Base-by-base conservation (phyloP, 257 asterid species). In the Linderniella brevidens region DNA sequence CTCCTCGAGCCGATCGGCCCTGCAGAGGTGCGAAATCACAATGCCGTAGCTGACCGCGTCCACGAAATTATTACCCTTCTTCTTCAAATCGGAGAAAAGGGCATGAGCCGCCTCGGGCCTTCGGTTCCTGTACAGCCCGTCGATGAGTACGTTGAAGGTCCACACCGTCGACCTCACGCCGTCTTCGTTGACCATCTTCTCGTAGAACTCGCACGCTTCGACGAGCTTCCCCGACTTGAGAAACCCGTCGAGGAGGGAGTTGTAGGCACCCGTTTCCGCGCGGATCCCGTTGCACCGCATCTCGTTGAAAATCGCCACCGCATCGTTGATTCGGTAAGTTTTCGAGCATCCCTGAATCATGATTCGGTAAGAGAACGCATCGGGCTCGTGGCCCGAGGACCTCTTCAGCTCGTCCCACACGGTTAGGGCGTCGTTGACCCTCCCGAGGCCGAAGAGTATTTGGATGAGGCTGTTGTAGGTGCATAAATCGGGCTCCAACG, bases 331-430 rank as follows among this genome's bases (percentile, higher is more conserved):
- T 53, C 70, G 68, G 41, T 74, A 84, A 37, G 94, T 70, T 48
- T 69, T 88, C 17, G 72, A 75, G 66, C 98, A 84, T 43, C 94
- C 94, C 50, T 85, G 93, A 48, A 88, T 69, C 59, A 88, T 75
- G 58, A 75, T 73, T 17, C 90, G 76, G 41, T 88, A 88, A 35
- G 98, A 80, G 76, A 68, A 84, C 17, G 64, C 50, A 66, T 84
- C 94, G 7, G 96, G 94, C 64, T 78, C 93, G 37, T 76, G 81
- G 51, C 77, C 93, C 1, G 94, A 84, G 37, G 97, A 87, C 18
- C 50, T 69, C 74, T 88, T 88, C 37, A 88, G 66, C 60, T 81
- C 98, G 64, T 75, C 93, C 96, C 94, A 84, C 37, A 88, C 92
- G 45, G 57, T 15, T 32, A 84, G 74, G 29, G 92, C 93, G 61